Base-by-base conservation (phyloP, 306 rosid genomes). In the Cicer bijugum region DNA sequence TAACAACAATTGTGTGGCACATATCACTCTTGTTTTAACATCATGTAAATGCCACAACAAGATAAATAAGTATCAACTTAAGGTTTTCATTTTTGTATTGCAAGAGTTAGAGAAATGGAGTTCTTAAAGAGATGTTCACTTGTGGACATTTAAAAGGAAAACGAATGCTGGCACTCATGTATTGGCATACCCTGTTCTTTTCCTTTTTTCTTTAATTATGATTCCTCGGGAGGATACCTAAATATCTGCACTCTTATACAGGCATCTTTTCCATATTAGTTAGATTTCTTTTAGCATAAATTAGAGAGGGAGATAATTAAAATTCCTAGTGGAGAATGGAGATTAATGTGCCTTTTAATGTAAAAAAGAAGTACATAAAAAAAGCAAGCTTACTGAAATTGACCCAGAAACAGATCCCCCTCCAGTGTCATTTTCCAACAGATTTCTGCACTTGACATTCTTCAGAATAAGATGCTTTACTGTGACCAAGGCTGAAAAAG, bases 391-490 rank as follows among this genome's bases (percentile, higher is more conserved):
- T 88, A 91, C 99, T 56, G 93, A 83, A 43, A 90, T 73, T 20
- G 83, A 85, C 76, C 97, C 93, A 1, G 89, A 90, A 73, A 90
- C 92, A 4, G 97, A 95, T 79, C 97, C 97, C 75, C 97, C 99
- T 58, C 99, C 97, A 69, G 76, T 87, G 79, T 91, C 99, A 84
- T 90, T 95, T 89, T 95, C 97, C 85, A 95, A 85, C 53, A 95
- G 81, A 88, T 91, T 95, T 80, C 97, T 91, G 88, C 97, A 90
- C 81, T 91, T 95, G 11, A 88, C 72, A 83, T 90, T 91, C 82
- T 90, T 95, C 88, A 73, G 97, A 86, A 95, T 93, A 73, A 95
- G 97, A 85, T 95, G 93, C 86, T 82, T 95, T 50, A 91, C 79
- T 0, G 97, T 91, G 74, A 88, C 96, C 89, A 90, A 84, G 60